Conservation (phyloP, 1,284 basidiomycete genomes). For the Mrakiaceae sp. region DNA sequence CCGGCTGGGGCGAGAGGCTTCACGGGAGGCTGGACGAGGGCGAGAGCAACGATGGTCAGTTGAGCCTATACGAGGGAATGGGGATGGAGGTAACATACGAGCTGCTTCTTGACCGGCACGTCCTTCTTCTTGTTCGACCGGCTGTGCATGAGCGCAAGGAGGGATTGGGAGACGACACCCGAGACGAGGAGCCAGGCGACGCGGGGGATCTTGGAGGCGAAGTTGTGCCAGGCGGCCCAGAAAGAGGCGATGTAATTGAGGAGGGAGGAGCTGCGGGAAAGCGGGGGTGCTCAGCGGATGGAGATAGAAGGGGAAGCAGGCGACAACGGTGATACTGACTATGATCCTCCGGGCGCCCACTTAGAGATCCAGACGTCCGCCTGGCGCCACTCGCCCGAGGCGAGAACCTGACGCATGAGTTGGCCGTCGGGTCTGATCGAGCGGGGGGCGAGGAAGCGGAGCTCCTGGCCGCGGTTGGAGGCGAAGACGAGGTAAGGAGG, state of each 20-base stretch:
- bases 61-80: background rate
- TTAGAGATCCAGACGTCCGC: constrained; percentile 23
- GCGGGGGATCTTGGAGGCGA: constrained; percentile 23
- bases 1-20: constrained; percentile 1
- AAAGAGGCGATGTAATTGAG: constrained; percentile 21
- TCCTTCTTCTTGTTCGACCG: background rate
- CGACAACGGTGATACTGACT: constrained; percentile 22
- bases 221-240: constrained; percentile 15
- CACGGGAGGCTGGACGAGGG: background rate
- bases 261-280: constrained; percentile 20
- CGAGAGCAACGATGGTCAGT: background rate
- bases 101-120: background rate
- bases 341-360: constrained; percentile 23
- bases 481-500: constrained; percentile 29
- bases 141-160: constrained; percentile 23
- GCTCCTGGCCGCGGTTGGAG: constrained; percentile 22
- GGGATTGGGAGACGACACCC: constrained; percentile 22
- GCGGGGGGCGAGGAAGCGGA: constrained; percentile 25
- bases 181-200: constrained; percentile 24
- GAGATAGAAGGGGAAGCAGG: background rate
- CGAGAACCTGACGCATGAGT: constrained; percentile 21
- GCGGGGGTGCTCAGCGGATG: background rate
- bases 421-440: constrained; percentile 22
- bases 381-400: constrained; percentile 22
- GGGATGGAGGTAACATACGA: background rate